phyloP scores from a whole-genome alignment of 768 basidiomycete genomes.

The Mycena vitilis region DNA sequence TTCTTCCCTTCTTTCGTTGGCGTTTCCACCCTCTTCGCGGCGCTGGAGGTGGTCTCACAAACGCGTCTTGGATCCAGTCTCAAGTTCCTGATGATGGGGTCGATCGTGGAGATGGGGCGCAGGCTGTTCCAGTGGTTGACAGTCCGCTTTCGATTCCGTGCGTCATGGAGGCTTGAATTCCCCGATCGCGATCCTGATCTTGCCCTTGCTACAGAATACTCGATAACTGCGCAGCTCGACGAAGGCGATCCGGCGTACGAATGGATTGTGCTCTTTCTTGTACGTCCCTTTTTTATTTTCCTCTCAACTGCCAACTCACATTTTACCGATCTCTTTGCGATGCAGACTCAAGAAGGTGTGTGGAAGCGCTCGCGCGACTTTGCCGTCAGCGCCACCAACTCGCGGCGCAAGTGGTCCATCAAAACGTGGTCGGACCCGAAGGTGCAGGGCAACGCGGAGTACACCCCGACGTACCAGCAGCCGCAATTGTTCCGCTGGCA shows the following conservation, averaged over 20 bases:
- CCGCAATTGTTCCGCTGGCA: conserved; percentile 59
- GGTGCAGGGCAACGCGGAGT: conserved; percentile 49
- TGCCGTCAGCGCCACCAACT: conserved; percentile 52
- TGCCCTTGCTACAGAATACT: conserved; percentile 47
- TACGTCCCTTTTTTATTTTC: conserved; percentile 37
- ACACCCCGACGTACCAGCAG: conserved; percentile 53
- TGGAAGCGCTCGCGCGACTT: conserved; percentile 57
- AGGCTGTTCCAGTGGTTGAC: conserved; percentile 24
- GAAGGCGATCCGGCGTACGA: conserved; percentile 62
- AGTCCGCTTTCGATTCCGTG: conserved; percentile 11
- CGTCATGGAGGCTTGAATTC: background rate
- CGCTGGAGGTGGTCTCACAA: conserved; percentile 18
- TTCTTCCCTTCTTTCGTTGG: conserved; percentile 22
- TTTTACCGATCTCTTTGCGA: no score
- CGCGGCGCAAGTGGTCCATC: conserved; percentile 40
- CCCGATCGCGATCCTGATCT: background rate
- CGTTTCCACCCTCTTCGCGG: conserved; percentile 29
- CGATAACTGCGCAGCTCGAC: conserved; percentile 56
- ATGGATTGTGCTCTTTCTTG: conserved; percentile 59
- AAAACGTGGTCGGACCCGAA: conserved; percentile 23
- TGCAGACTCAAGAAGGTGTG: conserved; percentile 53
- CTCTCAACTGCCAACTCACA: no score
- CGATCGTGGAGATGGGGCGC: conserved; percentile 21
- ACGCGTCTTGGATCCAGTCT: conserved; percentile 19
- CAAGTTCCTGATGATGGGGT: conserved; percentile 22